These are phyloP conservation scores for Cutaneotrichosporon cyanovorans DNA, from an alignment of 1,284 basidiomycete genomes.

Conservation along the genomic window DNA sequence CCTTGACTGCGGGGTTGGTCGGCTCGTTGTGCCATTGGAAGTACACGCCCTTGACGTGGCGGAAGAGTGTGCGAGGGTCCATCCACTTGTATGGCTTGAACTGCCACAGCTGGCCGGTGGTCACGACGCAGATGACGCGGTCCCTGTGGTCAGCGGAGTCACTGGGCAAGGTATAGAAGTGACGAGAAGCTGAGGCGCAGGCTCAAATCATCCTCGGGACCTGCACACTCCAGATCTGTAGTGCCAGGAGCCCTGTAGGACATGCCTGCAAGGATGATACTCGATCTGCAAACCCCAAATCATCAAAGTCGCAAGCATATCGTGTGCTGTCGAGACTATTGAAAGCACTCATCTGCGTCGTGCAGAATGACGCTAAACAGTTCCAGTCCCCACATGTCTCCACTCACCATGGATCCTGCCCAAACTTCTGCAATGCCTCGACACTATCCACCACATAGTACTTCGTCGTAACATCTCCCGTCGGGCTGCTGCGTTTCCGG, in stretches of 20 bases:
- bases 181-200: too few relatives aligned
- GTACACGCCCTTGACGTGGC: constrained; percentile 89
- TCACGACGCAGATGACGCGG: constrained; percentile 91
- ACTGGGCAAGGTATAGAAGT: too few relatives aligned
- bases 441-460: constrained; percentile 86
- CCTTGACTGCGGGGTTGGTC: constrained; percentile 75
- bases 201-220: too few relatives aligned
- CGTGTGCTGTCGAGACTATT: too few relatives aligned
- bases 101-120: constrained; percentile 96
- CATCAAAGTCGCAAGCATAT: too few relatives aligned
- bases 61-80: constrained; percentile 82
- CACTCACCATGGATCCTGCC: constrained; percentile 70
- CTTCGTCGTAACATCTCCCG: constrained; percentile 46
- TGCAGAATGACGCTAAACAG: too few relatives aligned
- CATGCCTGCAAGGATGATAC: too few relatives aligned
- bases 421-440: constrained; percentile 85
- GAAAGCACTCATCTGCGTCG: too few relatives aligned
- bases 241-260: too few relatives aligned
- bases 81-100: constrained; percentile 94
- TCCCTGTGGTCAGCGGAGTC: constrained; percentile 51
- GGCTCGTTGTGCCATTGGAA: constrained; percentile 89
- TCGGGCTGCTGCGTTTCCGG: constrained; percentile 55
- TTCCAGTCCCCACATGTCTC: too few relatives aligned
- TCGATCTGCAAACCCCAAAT: too few relatives aligned
- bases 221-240: too few relatives aligned